Evolutionary conservation across 2,329 filamentous ascomycete species (phyloP).

Genomic region (Claviceps maximensis): DNA sequence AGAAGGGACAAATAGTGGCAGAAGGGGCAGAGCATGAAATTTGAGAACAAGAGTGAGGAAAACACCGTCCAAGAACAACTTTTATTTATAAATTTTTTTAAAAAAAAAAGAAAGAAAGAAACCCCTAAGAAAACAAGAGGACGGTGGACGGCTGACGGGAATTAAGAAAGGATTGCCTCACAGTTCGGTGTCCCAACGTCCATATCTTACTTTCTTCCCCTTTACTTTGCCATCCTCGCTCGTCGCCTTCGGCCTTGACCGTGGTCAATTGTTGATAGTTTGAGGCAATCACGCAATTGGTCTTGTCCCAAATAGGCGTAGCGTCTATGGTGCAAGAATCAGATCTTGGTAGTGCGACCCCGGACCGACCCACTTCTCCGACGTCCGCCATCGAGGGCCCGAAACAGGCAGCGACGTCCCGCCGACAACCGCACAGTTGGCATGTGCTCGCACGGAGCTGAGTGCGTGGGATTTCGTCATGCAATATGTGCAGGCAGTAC

Average conservation of each 20-base stretch:
- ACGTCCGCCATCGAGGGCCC: slow-evolving; percentile 5
- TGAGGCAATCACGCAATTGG: slow-evolving; percentile 28
- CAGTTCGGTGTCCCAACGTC: neutral
- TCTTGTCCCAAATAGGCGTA: slow-evolving; percentile 19
- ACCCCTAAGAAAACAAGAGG: no score
- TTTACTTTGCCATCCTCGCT: slow-evolving; percentile 2
- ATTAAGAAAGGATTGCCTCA: neutral
- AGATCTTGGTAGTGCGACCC: slow-evolving; percentile 5
- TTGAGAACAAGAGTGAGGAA: neutral
- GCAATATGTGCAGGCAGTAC: no score
- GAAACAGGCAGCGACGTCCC: slow-evolving; percentile 3
- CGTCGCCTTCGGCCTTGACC: neutral
- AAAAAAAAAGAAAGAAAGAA: neutral
- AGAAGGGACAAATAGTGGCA: neutral
- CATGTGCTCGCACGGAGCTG: no score
- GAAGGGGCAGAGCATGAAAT: neutral
- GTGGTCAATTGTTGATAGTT: slow-evolving; percentile 23
- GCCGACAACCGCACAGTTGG: slow-evolving; percentile 3
- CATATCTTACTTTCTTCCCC: neutral
- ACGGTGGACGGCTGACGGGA: no score
- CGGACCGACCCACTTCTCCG: slow-evolving; percentile 7
- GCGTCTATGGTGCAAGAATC: slow-evolving; percentile 16
- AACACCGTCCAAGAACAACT: no score
- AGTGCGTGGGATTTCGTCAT: neutral
- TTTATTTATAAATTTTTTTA: neutral